Conservation (phyloP, 306 rosid species). For the Datisca glomerata region DNA sequence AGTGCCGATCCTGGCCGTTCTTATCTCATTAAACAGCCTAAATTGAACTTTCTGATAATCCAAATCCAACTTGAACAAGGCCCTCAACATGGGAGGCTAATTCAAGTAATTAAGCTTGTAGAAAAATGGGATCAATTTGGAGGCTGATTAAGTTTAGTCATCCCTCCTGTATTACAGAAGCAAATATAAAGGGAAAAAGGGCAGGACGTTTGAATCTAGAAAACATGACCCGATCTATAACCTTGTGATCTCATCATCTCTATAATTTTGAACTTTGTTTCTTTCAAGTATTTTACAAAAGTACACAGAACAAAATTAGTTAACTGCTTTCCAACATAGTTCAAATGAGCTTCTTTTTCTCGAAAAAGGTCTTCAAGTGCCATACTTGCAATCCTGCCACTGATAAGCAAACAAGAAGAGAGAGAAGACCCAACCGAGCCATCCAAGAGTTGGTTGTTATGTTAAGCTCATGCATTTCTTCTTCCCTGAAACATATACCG, state of each 20-base stretch:
- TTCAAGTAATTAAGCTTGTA: too few relatives aligned
- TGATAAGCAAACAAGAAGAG: constrained; percentile 57
- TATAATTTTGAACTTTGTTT: not conserved
- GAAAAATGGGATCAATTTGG: too few relatives aligned
- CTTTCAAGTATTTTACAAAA: not conserved
- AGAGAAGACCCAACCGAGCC: constrained; percentile 74
- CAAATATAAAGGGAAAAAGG: too few relatives aligned
- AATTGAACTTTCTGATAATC: too few relatives aligned
- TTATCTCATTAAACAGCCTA: too few relatives aligned
- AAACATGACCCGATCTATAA: too few relatives aligned
- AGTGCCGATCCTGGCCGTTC: too few relatives aligned
- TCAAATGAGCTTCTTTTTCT: constrained; percentile 87
- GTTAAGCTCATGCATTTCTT: constrained; percentile 90
- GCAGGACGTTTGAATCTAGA: too few relatives aligned
- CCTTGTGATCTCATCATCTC: not conserved
- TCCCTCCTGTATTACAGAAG: too few relatives aligned
- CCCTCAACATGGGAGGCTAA: too few relatives aligned
- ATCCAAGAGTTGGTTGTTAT: constrained; percentile 48
- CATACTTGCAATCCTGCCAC: constrained; percentile 78
- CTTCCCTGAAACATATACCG: constrained; percentile 46
- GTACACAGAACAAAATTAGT: not conserved
- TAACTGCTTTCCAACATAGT: not conserved
- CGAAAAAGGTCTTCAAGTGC: constrained; percentile 88
- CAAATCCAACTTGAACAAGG: too few relatives aligned
- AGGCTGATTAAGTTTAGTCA: too few relatives aligned